Evolutionary conservation across 441 rosid genomes (phyloP), one percentile per base, ranked within the genome.

Genomic region (Corymbia citriodora): DNA sequence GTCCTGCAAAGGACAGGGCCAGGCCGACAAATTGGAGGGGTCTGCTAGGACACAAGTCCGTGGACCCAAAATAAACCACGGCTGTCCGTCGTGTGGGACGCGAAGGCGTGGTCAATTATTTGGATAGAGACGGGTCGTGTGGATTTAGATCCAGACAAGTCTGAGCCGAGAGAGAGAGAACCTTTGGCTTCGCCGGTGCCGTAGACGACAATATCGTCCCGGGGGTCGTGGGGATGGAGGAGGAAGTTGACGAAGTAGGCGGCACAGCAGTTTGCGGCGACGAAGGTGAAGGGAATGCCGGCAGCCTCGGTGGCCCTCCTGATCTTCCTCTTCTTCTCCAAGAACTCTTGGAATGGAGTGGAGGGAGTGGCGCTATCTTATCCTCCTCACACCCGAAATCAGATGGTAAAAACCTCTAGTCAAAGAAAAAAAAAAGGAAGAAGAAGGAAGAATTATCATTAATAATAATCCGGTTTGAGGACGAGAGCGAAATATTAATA

Each of bases 351-450:
- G 27, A 94, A 93, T 0, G 94, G 93, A 16, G 94, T 0, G 94
- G 93, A 16, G 94, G 93, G 33, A 94, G 92, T 18, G 93, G 87
- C 2, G 21, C 90, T 45, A 93, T 54, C 48, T 92, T 90, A 29
- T 95, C 96, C 74, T 92, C 95, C n/a, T 94, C 96, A 4, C 87
- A 15, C 88, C 96, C 96, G 27, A 92, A 95, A 16, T 93, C 96
- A 1, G 96, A 95, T 1, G 96, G 96, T 31, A 94, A 23, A 88
- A 95, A 94, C 92, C 95, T 93, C 96, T 91, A 33, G 16, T 3
- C 1, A 3, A 63, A 63, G 13, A 29, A 63, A 13, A 40, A 31
- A 27, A 6, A 45, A 0, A 29, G 29, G 8, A 2, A 12, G 3
- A 13, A 52, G 29, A 57, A 57, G 63, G 63, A 57, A 57, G 25